Evolutionary conservation across 352 stramenopile genomes (phyloP).

Genomic region (Elongisporangium senticosum): DNA sequence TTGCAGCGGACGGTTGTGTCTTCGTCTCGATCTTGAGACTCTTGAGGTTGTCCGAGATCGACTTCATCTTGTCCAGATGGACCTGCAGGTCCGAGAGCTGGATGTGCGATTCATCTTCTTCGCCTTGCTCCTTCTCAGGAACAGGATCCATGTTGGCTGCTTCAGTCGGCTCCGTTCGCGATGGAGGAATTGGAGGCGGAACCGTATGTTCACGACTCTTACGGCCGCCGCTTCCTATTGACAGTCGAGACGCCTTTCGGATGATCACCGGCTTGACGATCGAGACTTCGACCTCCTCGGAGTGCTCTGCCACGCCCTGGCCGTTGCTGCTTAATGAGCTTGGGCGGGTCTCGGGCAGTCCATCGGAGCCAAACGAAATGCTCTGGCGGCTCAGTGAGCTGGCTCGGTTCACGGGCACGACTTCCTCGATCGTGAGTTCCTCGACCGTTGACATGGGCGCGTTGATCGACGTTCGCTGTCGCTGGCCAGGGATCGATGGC

Average conservation of each 20-base stretch:
- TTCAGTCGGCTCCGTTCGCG: background rate
- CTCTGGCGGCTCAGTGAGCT: slow-evolving; percentile 14
- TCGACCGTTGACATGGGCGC: slow-evolving; percentile 14
- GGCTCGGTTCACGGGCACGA: slow-evolving; percentile 25
- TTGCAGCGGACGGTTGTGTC: slow-evolving; percentile 33
- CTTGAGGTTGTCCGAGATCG: slow-evolving; percentile 55
- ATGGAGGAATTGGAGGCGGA: background rate
- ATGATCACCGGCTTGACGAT: slow-evolving; percentile 35
- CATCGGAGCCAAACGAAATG: background rate
- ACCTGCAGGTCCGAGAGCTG: slow-evolving; percentile 64
- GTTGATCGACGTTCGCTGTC: background rate
- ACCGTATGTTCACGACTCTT: slow-evolving; percentile 18
- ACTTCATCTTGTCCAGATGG: slow-evolving; percentile 71
- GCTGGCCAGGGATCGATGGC: background rate
- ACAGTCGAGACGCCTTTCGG: slow-evolving; percentile 36
- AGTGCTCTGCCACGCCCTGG: background rate
- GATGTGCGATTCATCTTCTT: slow-evolving; percentile 15
- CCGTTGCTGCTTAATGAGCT: background rate
- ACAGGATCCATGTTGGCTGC: background rate
- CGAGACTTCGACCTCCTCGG: slow-evolving; percentile 14
- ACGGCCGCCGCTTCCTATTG: slow-evolving; percentile 32
- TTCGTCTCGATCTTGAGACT: slow-evolving; percentile 31
- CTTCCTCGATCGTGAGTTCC: slow-evolving; percentile 46
- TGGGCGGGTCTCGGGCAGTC: background rate
- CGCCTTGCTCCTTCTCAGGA: slow-evolving; percentile 3